Percentiles rank a stretch among this genome's conserved stretches.
These are phyloP conservation scores for Boeremia exigua DNA, from an alignment of 2,329 filamentous ascomycete genomes.

Conservation along the genomic window DNA sequence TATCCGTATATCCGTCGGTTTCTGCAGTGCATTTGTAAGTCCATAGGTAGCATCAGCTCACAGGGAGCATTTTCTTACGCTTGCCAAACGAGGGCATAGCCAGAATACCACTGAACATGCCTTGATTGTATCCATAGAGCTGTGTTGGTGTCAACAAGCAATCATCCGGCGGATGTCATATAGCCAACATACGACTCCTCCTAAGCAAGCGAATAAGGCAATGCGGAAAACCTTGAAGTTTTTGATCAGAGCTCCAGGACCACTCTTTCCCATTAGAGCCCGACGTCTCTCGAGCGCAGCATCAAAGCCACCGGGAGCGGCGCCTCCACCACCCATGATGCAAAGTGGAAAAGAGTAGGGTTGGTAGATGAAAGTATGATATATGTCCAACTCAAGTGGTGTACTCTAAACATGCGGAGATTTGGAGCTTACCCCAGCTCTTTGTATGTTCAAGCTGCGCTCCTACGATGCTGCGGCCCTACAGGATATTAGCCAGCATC, in stretches of 20 bases:
- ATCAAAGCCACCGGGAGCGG: constrained; percentile 27
- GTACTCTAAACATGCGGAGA: constrained; percentile 6
- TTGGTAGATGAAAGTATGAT: not conserved
- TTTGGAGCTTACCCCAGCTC: constrained; percentile 9
- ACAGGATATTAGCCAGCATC: constrained; percentile 25
- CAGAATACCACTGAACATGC: constrained; percentile 74
- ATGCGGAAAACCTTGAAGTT: constrained; percentile 63
- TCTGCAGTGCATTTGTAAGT: constrained; percentile 34
- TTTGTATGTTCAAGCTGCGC: constrained; percentile 14
- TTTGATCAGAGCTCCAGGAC: constrained; percentile 57
- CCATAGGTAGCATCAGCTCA: not conserved
- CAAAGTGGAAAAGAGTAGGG: not conserved
- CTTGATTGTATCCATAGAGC: constrained; percentile 76
- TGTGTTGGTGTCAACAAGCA: not conserved
- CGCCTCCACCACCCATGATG: constrained; percentile 34
- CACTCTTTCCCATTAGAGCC: constrained; percentile 40
- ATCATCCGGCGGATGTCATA: too few relatives aligned
- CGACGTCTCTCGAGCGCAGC: constrained; percentile 31
- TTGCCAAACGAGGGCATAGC: constrained; percentile 56
- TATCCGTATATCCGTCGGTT: constrained; percentile 50
- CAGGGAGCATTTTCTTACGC: constrained; percentile 25
- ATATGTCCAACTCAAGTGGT: not conserved
- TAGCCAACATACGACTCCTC: constrained; percentile 47
- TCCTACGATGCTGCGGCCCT: constrained; percentile 8
- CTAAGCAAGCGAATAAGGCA: constrained; percentile 60